Conservation (phyloP, 306 rosid genomes). For the Prunus armeniaca region DNA sequence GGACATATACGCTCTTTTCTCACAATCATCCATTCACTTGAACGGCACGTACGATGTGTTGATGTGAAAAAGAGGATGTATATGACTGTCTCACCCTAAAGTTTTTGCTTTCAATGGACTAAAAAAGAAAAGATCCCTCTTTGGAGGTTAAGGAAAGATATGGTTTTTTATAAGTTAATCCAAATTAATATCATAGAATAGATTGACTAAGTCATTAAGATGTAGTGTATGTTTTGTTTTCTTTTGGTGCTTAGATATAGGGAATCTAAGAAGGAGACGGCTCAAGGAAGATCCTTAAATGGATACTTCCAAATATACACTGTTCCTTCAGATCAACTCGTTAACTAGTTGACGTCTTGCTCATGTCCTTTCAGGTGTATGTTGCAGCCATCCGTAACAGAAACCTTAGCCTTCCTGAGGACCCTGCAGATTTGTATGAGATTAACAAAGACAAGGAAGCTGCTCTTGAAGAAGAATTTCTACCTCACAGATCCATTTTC, state of each 20-base stretch:
- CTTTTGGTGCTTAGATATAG: neutral
- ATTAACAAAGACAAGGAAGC: conserved; percentile 62
- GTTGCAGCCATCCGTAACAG: conserved; percentile 78
- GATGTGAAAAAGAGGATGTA: too few relatives aligned
- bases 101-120: too few relatives aligned
- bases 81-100: too few relatives aligned
- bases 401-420: conserved; percentile 69
- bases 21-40: too few relatives aligned
- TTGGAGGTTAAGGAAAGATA: neutral
- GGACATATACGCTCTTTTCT: too few relatives aligned
- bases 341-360: neutral
- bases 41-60: too few relatives aligned
- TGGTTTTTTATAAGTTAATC: neutral
- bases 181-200: neutral
- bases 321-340: conserved; percentile 2
- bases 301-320: neutral
- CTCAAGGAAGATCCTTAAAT: neutral
- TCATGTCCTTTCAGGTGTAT: conserved; percentile 52
- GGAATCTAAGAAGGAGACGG: neutral
- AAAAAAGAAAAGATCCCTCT: neutral
- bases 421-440: conserved; percentile 66
- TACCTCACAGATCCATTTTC: conserved; percentile 64
- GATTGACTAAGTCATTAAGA: neutral
- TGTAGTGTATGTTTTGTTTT: neutral
- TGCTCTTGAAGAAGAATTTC: conserved; percentile 48